phyloP scores from a whole-genome alignment of 257 asterid genomes.

The Solanum stenotomum region DNA sequence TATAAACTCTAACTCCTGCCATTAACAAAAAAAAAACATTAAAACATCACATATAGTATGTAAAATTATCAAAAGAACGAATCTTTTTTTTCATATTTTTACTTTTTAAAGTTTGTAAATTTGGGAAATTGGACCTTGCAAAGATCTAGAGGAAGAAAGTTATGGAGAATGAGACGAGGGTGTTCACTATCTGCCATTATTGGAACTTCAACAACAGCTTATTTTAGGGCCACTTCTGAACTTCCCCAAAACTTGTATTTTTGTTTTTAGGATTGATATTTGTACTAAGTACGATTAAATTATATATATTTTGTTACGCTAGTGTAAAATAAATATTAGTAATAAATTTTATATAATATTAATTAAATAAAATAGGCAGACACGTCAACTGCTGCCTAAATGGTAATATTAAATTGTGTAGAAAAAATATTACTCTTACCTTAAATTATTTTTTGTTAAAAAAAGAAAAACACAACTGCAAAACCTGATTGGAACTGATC shows the following conservation, averaged over 20 bases:
- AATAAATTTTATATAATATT: no score
- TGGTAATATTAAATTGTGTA: background rate
- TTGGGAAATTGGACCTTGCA: constrained; percentile 20
- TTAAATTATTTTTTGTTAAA: background rate
- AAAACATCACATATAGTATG: no score
- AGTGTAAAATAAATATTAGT: background rate
- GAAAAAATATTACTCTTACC: no score
- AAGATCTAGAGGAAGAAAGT: constrained; percentile 13
- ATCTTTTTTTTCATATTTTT: background rate
- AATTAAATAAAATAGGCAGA: background rate
- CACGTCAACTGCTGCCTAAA: background rate
- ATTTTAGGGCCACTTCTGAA: background rate
- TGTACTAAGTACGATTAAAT: rapidly evolving
- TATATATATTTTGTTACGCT: no score
- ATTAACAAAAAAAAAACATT: background rate
- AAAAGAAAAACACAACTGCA: background rate
- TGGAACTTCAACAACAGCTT: background rate
- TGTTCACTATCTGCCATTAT: constrained; percentile 4
- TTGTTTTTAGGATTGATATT: rapidly evolving
- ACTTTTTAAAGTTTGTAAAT: background rate
- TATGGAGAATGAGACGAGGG: constrained; percentile 26
- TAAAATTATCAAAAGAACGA: background rate
- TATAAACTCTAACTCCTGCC: constrained; percentile 76
- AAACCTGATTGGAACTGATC: background rate
- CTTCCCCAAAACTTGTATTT: background rate